A percentile compares a stretch with the other conserved stretches of the same genome.
Evolutionary conservation across 2,329 filamentous ascomycete genomes (phyloP).

Genomic region (Meredithiella fracta): DNA sequence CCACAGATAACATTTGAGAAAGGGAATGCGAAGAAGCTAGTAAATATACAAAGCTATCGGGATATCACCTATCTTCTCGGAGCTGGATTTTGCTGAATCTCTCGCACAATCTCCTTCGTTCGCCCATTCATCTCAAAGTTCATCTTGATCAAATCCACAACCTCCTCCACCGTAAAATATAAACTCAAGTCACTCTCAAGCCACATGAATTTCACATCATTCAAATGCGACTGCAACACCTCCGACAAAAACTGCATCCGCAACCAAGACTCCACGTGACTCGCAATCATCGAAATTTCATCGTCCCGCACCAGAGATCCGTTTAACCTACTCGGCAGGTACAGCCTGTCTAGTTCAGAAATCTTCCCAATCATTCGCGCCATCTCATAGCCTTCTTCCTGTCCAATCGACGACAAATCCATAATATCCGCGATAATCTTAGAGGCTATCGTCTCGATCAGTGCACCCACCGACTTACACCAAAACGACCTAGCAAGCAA

Average conservation of each 20-base stretch:
- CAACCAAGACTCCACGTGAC: slow-evolving; percentile 46
- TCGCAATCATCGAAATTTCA: slow-evolving; percentile 37
- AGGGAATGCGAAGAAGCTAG: not conserved
- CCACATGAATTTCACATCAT: slow-evolving; percentile 47
- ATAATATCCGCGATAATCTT: slow-evolving; percentile 46
- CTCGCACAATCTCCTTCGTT: slow-evolving; percentile 39
- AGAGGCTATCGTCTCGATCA: slow-evolving; percentile 41
- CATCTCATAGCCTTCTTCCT: slow-evolving; percentile 47
- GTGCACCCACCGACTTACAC: slow-evolving; percentile 44
- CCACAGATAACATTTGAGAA: not conserved
- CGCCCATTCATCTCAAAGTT: slow-evolving; percentile 48
- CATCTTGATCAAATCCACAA: slow-evolving; percentile 43
- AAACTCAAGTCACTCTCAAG: slow-evolving; percentile 48
- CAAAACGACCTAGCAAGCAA: slow-evolving; percentile 45
- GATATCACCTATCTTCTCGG: not conserved
- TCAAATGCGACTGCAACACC: slow-evolving; percentile 49
- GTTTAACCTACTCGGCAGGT: slow-evolving; percentile 30
- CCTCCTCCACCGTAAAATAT: slow-evolving; percentile 44
- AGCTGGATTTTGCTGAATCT: slow-evolving; percentile 39
- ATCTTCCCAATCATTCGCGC: slow-evolving; percentile 40
- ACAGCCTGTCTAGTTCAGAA: slow-evolving; percentile 44
- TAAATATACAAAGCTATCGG: not conserved
- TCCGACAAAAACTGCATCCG: slow-evolving; percentile 48
- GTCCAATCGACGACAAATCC: slow-evolving; percentile 43
- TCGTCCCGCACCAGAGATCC: slow-evolving; percentile 19